Evolutionary conservation across 2,329 filamentous ascomycete genomes (phyloP), one percentile per base, ranked within the genome.

Genomic region (Botrytis elliptica): DNA sequence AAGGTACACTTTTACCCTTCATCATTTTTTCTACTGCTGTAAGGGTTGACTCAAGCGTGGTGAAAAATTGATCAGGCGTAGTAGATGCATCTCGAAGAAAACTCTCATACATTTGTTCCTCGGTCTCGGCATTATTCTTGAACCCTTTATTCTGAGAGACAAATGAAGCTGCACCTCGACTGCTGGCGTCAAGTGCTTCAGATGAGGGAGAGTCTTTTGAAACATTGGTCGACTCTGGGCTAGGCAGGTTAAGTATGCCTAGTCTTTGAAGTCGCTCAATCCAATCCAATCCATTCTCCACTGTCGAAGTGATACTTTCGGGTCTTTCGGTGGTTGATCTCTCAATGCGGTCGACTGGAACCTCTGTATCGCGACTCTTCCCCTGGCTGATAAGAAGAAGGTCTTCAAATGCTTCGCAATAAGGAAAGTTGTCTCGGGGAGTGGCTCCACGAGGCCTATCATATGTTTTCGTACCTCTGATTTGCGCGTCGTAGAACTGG

Each of bases 341-440:
- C 18, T 68, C 42, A n/a, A 42, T 12, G 49, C 22, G 7, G 40
- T 25, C 29, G 9, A 33, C 49, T 69, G n/a, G 29, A 14, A 33
- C 25, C 12, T 29, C 40, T 25, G 16, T 40, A 42, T 67, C 46
- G 29, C 49, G 49, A 44, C 12, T 40, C 44, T 38, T 70, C 20
- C 72, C 72, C 63, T 76, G 75, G 29, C 72, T 76, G 44, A 71
- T 78, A 38, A 68, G 63, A 6, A 82, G 77, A 33, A 82, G 68
- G 67, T 82, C 80, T 67, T 80, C 79, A 70, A 82, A 81, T 49
- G 80, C 80, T 25, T 76, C 76, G 42, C 74, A 71, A 55, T 80
- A 81, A 25, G 75, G 74, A 49, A 80, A 78, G 6, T 75, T 16
- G 40, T 76, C 73, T n/a, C 74, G 60, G 42, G 52, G 36, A 16